These are phyloP conservation scores for Epichloe sibirici DNA, from an alignment of 2,329 filamentous ascomycete genomes.

Conservation along the genomic window DNA sequence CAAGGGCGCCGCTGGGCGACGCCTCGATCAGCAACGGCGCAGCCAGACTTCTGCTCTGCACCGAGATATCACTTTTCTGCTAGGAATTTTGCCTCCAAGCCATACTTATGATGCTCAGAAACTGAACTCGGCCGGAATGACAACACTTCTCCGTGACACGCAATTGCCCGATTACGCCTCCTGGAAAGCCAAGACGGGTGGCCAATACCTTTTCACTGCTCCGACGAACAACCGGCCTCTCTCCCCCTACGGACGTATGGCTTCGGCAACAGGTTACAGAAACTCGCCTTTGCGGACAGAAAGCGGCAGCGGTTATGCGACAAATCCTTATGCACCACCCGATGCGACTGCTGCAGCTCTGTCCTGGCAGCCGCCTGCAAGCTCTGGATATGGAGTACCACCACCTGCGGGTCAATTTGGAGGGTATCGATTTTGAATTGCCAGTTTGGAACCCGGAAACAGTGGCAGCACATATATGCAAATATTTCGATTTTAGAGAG, in stretches of 20 bases:
- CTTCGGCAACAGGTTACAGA: slow-evolving; percentile 32
- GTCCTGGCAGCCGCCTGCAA: slow-evolving; percentile 17
- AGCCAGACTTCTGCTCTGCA: slow-evolving; percentile 58
- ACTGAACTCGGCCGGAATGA: slow-evolving; percentile 59
- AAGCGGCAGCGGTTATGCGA: slow-evolving; percentile 15
- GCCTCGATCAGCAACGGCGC: slow-evolving; percentile 65
- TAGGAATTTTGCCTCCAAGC: slow-evolving; percentile 64
- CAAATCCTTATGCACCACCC: slow-evolving; percentile 19
- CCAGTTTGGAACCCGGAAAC: not conserved
- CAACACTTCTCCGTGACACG: slow-evolving; percentile 58
- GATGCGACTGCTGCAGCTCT: slow-evolving; percentile 14
- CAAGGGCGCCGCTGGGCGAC: slow-evolving; percentile 78
- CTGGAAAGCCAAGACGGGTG: slow-evolving; percentile 36
- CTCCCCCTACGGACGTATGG: slow-evolving; percentile 34
- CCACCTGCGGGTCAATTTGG: slow-evolving; percentile 23
- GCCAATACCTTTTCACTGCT: slow-evolving; percentile 22
- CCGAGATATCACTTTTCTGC: slow-evolving; percentile 49
- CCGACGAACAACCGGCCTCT: slow-evolving; percentile 27
- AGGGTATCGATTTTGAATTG: slow-evolving; percentile 21
- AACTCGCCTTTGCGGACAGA: slow-evolving; percentile 41
- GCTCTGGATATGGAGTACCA: slow-evolving; percentile 18
- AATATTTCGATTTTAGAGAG: not conserved
- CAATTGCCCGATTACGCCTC: slow-evolving; percentile 49
- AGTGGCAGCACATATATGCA: not conserved
- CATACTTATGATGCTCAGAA: slow-evolving; percentile 59